A percentile compares a stretch with the other conserved stretches of the same genome.
Conservation (phyloP, 441 rosid genomes). For the Pelargonium myrrhifolium region DNA sequence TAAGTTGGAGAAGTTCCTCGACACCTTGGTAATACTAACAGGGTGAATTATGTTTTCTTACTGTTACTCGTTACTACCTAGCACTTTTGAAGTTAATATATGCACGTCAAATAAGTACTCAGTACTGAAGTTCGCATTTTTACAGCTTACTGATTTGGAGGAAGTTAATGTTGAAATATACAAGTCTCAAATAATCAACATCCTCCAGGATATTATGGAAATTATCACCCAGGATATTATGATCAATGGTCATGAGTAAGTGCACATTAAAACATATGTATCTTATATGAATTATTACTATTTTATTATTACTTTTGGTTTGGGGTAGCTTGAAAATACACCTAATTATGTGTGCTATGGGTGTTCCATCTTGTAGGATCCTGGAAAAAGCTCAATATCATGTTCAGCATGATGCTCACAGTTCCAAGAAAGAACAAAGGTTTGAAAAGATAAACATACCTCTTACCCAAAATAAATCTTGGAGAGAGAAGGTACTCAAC, state of each 20-base stretch:
- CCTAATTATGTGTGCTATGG: constrained; percentile 10
- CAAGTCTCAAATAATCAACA: constrained; percentile 68
- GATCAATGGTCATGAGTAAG: constrained; percentile 71
- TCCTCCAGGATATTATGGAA: constrained; percentile 91
- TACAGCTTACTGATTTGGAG: constrained; percentile 45
- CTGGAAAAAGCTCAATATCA: constrained; percentile 37
- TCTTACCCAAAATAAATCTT: constrained; percentile 26
- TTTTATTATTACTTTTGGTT: not conserved
- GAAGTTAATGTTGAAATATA: constrained; percentile 26
- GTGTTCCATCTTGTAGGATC: constrained; percentile 37
- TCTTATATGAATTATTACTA: not conserved
- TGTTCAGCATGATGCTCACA: constrained; percentile 16
- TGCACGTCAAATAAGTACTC: not conserved
- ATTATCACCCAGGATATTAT: constrained; percentile 69
- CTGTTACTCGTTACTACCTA: not conserved
- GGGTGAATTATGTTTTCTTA: constrained; percentile 6
- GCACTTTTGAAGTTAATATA: not conserved
- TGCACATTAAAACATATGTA: constrained; percentile 8
- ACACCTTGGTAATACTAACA: constrained; percentile 49
- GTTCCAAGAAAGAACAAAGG: constrained; percentile 47
- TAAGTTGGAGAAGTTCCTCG: constrained; percentile 73
- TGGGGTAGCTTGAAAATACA: constrained; percentile 13
- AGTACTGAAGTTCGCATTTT: constrained; percentile 24
- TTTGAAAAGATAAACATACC: constrained; percentile 57
- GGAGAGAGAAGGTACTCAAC: constrained; percentile 69